A percentile compares a stretch with the other conserved stretches of the same genome.
Conservation (phyloP, 768 basidiomycete species). For the Trametes punicea region DNA sequence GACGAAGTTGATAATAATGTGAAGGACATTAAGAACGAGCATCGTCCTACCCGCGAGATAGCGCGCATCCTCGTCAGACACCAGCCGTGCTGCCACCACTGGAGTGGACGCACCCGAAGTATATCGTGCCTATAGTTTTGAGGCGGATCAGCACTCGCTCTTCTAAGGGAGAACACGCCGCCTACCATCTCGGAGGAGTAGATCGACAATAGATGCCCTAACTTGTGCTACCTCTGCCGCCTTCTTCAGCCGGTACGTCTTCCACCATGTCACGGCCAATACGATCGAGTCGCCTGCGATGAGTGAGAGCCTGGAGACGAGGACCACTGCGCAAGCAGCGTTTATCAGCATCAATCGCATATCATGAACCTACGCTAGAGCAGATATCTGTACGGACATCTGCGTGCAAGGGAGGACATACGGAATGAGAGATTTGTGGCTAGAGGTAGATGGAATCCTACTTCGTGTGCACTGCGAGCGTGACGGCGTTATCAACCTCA, state of each 20-base stretch:
- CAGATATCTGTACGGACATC: too few species aligned
- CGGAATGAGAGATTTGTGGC: neutral
- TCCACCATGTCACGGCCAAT: slow-evolving; percentile 11
- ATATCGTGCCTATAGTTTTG: neutral
- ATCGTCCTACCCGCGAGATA: neutral
- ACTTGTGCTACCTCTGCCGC: neutral
- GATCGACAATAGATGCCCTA: neutral
- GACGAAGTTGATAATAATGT: slow-evolving; percentile 2
- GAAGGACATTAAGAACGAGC: slow-evolving; percentile 3
- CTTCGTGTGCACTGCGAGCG: neutral
- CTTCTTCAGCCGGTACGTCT: slow-evolving; percentile 6
- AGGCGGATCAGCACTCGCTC: neutral
- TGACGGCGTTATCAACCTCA: neutral
- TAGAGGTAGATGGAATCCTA: neutral
- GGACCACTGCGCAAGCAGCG: neutral
- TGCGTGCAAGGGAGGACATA: neutral
- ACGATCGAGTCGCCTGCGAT: slow-evolving; percentile 8
- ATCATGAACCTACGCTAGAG: too few species aligned
- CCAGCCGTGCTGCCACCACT: too few species aligned
- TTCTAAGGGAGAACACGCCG: neutral
- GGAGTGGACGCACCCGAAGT: slow-evolving; percentile 8
- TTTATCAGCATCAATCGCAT: too few species aligned
- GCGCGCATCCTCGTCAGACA: too few species aligned
- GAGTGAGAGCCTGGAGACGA: neutral
- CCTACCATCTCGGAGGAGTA: slow-evolving; percentile 7